A percentile compares a stretch with the other conserved stretches of the same genome.
phyloP scores from a whole-genome alignment of 495 filamentous ascomycete genomes.

The Elaphomyces granulatus region DNA sequence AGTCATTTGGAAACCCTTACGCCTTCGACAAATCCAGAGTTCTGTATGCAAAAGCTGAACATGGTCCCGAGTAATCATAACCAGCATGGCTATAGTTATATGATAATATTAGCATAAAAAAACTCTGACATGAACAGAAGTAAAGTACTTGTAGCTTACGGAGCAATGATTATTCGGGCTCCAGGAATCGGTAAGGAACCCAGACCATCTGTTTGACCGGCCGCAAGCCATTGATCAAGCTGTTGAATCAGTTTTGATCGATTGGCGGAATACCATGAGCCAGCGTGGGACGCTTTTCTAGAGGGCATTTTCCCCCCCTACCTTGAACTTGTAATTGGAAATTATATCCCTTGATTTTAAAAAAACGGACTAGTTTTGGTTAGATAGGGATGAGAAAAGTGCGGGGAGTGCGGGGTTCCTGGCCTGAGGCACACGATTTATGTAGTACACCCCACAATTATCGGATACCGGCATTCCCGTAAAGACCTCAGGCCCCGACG shows the following conservation, averaged over 20 bases:
- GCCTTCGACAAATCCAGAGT: slow-evolving; percentile 69
- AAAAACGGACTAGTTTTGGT: not conserved
- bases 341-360: too few relatives aligned
- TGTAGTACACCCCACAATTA: too few relatives aligned
- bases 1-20: slow-evolving; percentile 25
- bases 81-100: slow-evolving; percentile 68
- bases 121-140: not conserved
- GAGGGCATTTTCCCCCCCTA: slow-evolving; percentile 37
- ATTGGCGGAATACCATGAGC: slow-evolving; percentile 73
- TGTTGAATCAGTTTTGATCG: slow-evolving; percentile 44
- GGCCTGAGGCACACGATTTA: not conserved
- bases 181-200: slow-evolving; percentile 53
- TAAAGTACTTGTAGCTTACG: slow-evolving; percentile 44
- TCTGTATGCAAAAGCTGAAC: slow-evolving; percentile 92
- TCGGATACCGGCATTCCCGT: too few relatives aligned
- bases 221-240: slow-evolving; percentile 65
- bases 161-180: slow-evolving; percentile 85
- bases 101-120: slow-evolving; percentile 4
- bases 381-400: not conserved
- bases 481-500: too few relatives aligned
- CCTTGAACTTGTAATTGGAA: too few relatives aligned
- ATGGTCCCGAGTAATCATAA: slow-evolving; percentile 87
- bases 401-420: not conserved
- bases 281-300: slow-evolving; percentile 55
- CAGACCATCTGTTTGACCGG: slow-evolving; percentile 39